These are phyloP conservation scores for Avicennia marina DNA, from an alignment of 257 asterid genomes.

Conservation along the genomic window DNA sequence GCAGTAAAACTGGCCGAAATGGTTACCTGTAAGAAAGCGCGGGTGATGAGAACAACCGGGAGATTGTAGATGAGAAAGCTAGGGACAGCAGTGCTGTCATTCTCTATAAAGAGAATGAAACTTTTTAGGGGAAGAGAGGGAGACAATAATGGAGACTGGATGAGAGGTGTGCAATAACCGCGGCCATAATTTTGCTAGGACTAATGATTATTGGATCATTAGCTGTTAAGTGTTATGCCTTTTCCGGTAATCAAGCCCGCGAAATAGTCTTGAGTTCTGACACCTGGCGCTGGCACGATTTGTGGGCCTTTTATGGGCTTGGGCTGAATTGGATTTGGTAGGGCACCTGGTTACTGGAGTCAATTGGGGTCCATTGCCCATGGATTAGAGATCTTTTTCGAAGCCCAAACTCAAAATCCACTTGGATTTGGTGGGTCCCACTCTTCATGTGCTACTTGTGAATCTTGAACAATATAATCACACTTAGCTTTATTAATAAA, in stretches of 20 bases:
- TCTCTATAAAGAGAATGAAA: slow-evolving; percentile 11
- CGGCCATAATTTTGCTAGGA: too few relatives aligned
- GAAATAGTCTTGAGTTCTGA: not conserved
- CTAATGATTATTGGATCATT: too few relatives aligned
- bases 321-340: not conserved
- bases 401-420: too few relatives aligned
- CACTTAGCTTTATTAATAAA: too few relatives aligned
- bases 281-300: not conserved
- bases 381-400: too few relatives aligned
- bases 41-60: slow-evolving; percentile 43
- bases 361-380: too few relatives aligned
- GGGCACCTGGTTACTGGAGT: too few relatives aligned
- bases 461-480: too few relatives aligned
- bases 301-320: not conserved
- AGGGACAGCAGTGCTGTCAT: slow-evolving; percentile 73
- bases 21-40: slow-evolving; percentile 46
- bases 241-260: slow-evolving; percentile 10
- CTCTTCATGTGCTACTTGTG: too few relatives aligned
- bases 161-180: slow-evolving; percentile 53
- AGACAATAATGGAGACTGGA: slow-evolving; percentile 1
- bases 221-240: too few relatives aligned
- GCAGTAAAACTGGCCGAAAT: not conserved
- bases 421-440: slow-evolving; percentile 5
- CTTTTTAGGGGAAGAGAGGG: not conserved
- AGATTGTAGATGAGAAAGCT: slow-evolving; percentile 49